phyloP scores from a whole-genome alignment of 148 eudicot genomes.

The Chenopodium quinoa region DNA sequence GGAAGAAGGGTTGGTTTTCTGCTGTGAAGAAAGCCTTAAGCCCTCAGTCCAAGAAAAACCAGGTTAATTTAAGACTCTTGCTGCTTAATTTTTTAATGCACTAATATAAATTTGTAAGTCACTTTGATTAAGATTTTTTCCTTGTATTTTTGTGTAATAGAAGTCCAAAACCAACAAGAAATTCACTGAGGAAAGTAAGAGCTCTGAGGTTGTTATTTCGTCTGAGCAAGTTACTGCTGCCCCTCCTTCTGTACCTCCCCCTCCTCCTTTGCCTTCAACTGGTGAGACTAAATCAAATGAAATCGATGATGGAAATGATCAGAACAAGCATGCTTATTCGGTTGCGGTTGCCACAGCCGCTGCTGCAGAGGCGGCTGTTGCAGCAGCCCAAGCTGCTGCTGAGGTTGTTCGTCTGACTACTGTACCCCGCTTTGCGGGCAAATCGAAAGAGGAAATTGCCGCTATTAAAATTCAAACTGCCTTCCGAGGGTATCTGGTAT shows the following conservation, averaged over 20 bases:
- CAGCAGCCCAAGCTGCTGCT: slow-evolving; percentile 86
- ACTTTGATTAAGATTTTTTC: not conserved
- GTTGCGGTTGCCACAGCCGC: slow-evolving; percentile 77
- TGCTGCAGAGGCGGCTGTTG: slow-evolving; percentile 88
- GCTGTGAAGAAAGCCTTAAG: slow-evolving; percentile 71
- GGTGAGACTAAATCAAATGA: slow-evolving; percentile 39
- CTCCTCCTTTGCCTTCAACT: slow-evolving; percentile 26
- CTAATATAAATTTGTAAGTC: too few relatives aligned
- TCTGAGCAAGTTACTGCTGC: slow-evolving; percentile 27
- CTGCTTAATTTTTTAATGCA: too few relatives aligned
- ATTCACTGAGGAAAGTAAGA: slow-evolving; percentile 41
- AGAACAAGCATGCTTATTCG: slow-evolving; percentile 69
- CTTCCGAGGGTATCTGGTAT: slow-evolving; percentile 77
- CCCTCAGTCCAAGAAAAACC: slow-evolving; percentile 58
- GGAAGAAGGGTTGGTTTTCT: slow-evolving; percentile 77
- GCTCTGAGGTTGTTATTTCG: slow-evolving; percentile 29
- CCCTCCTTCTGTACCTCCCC: slow-evolving; percentile 16
- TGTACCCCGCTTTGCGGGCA: slow-evolving; percentile 39
- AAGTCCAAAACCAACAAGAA: slow-evolving; percentile 48
- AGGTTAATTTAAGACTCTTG: slow-evolving; percentile 32
- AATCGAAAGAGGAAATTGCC: slow-evolving; percentile 67
- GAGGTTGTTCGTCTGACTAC: slow-evolving; percentile 75
- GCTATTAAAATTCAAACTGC: slow-evolving; percentile 85
- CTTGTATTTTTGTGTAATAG: slow-evolving; percentile 24
- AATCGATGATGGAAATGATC: slow-evolving; percentile 54